Evolutionary conservation across 2,329 filamentous ascomycete species (phyloP).

Genomic region (Seiridium cupressi): DNA sequence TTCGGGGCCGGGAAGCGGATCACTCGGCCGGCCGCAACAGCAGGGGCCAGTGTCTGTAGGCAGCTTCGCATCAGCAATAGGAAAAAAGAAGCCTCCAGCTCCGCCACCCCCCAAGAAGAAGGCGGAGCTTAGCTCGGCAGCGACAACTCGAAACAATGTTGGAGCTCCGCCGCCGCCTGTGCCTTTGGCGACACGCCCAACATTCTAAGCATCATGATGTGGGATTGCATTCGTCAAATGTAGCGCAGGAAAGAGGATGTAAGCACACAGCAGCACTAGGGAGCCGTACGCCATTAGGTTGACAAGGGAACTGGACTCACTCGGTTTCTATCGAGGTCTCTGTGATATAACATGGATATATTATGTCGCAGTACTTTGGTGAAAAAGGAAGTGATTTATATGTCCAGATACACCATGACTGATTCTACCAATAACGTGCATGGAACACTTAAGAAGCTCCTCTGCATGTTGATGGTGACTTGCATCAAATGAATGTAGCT

Average conservation of each 20-base stretch:
- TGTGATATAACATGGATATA: background rate
- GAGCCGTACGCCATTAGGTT: background rate
- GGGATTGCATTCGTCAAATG: too few species aligned
- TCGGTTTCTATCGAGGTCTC: too few species aligned
- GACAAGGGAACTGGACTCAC: too few species aligned
- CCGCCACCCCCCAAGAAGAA: slow-evolving; percentile 51
- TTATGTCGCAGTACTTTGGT: background rate
- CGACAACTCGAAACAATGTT: slow-evolving; percentile 19
- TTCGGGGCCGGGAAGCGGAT: background rate
- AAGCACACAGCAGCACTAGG: background rate
- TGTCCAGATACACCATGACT: background rate
- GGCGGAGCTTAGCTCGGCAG: slow-evolving; percentile 30
- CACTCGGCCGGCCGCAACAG: background rate
- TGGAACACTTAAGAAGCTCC: too few species aligned
- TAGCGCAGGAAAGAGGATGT: too few species aligned
- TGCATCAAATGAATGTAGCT: too few species aligned
- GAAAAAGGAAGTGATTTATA: background rate
- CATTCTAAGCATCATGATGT: slow-evolving; percentile 30
- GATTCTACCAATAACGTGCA: too few species aligned
- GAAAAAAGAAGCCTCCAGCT: slow-evolving; percentile 56
- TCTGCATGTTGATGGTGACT: too few species aligned
- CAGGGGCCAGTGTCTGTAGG: background rate
- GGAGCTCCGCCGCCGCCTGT: slow-evolving; percentile 50
- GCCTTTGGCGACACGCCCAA: slow-evolving; percentile 49
- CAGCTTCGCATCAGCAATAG: slow-evolving; percentile 19